Conservation (phyloP, 768 basidiomycete species). For the Tylopilus subfusipes region DNA sequence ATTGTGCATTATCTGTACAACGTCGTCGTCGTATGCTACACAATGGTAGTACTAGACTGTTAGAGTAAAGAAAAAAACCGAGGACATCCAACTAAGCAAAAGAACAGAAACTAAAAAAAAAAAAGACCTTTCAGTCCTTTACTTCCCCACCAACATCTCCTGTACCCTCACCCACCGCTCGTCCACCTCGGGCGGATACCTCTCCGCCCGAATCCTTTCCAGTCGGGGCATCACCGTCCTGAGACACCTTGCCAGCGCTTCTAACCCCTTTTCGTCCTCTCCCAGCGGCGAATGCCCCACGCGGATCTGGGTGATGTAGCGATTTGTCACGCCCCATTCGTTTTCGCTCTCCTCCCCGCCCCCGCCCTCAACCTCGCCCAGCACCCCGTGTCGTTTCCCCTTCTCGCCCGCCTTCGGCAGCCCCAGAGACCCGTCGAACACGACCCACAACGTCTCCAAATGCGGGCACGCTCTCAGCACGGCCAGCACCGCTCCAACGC, state of each 20-base stretch:
- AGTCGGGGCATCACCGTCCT: constrained; percentile 22
- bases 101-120: too few relatives aligned
- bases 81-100: too few relatives aligned
- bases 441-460: constrained; percentile 19
- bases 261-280: constrained; percentile 7
- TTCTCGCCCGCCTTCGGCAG: neutral
- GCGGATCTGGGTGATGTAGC: constrained; percentile 11
- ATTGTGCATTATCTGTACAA: too few relatives aligned
- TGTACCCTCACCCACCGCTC: constrained; percentile 15
- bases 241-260: constrained; percentile 16
- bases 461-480: constrained; percentile 19
- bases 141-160: constrained; percentile 1
- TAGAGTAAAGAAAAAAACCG: too few relatives aligned
- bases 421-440: constrained; percentile 19
- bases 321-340: constrained; percentile 20
- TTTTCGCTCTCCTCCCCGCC: neutral
- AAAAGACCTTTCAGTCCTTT: too few relatives aligned
- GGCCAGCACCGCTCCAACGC: constrained; percentile 15
- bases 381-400: neutral
- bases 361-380: neutral
- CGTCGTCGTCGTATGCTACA: too few relatives aligned
- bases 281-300: constrained; percentile 25
- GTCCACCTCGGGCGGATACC: constrained; percentile 11
- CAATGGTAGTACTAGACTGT: too few relatives aligned
- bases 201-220: constrained; percentile 16